These are phyloP conservation scores for Corchorus capsularis DNA, from an alignment of 345 rosid species.

Conservation along the genomic window DNA sequence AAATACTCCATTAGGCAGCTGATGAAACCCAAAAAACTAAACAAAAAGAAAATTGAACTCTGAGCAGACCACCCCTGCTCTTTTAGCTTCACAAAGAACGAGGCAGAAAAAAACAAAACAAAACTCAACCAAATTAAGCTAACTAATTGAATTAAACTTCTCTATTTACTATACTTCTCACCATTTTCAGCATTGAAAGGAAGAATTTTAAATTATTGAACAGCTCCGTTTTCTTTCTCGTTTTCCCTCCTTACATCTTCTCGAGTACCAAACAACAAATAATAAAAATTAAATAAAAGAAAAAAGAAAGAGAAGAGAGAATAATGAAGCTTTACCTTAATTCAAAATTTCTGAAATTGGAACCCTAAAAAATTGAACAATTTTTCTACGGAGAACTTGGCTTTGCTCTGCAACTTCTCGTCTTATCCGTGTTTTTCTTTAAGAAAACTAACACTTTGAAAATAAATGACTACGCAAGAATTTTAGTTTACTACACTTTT, in stretches of 20 bases:
- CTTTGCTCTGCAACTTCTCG: slow-evolving; percentile 31
- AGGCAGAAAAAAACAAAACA: background rate
- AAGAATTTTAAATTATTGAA: slow-evolving; percentile 11
- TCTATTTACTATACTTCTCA: background rate
- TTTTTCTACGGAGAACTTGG: slow-evolving; percentile 12
- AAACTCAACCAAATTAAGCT: slow-evolving; percentile 16
- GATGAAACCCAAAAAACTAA: slow-evolving; percentile 5
- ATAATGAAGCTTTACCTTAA: slow-evolving; percentile 30
- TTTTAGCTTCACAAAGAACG: slow-evolving; percentile 4
- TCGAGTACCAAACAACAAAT: slow-evolving; percentile 20
- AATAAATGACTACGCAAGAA: background rate
- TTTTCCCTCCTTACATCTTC: slow-evolving; percentile 10
- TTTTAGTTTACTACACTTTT: background rate
- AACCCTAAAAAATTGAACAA: slow-evolving; percentile 14
- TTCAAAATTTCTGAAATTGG: slow-evolving; percentile 24
- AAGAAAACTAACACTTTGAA: background rate
- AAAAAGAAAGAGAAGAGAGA: background rate
- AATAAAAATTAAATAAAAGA: slow-evolving; percentile 18
- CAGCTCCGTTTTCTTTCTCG: background rate
- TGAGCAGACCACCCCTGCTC: background rate
- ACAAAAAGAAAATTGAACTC: background rate
- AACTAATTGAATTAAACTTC: slow-evolving; percentile 17
- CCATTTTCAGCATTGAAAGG: background rate
- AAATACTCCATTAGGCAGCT: background rate
- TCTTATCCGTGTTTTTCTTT: background rate